Evolutionary conservation across 495 filamentous ascomycete species (phyloP), one percentile per base, ranked within the genome.

Genomic region (Daldinia caldariorum): DNA sequence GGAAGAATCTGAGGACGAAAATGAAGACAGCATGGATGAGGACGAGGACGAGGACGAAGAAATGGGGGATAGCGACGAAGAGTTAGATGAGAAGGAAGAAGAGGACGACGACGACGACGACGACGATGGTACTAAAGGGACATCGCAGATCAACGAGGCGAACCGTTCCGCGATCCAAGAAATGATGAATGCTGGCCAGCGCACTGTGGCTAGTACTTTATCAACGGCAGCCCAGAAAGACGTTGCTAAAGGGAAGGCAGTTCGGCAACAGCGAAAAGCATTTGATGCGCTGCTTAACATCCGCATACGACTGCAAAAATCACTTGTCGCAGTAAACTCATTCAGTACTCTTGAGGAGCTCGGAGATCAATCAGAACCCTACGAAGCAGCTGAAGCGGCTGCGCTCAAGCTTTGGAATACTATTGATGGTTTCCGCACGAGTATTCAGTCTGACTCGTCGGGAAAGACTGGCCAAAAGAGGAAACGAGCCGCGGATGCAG

Each of bases 221-320:
- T 68, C 73, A 54, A 72, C 45, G 0, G 59, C 49, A 16, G 70
- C 69, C 6, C 64, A 73, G 32, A 72, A 72, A 51, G 95, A 99
- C 78, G 86, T 90, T 1, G 86, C 87, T 10, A 98, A 98, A 82
- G 95, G 95, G 22, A 82, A 82, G 63, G 94, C 94, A 2, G 91
- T 98, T 34, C 93, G 92, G 71, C 80, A 86, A 55, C 95, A 99
- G 78, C 87, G 92, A 58, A 88, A 87, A 56, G 89, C 89, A 10
- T 98, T 97, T 75, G 94, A 98, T 68, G 85, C 90, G 2, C 86
- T 98, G 3, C 85, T 99, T 18, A 94, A 95, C 78, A 85, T 90
- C 20, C 89, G 95, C 6, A 97, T 99, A 72, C 90, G 92, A 62
- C 80, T 99, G 7, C 95, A 99, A 73, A 97, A 97, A 77, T 91